Conservation (phyloP, 2,329 filamentous ascomycete species). For the Cadophora sp. region DNA sequence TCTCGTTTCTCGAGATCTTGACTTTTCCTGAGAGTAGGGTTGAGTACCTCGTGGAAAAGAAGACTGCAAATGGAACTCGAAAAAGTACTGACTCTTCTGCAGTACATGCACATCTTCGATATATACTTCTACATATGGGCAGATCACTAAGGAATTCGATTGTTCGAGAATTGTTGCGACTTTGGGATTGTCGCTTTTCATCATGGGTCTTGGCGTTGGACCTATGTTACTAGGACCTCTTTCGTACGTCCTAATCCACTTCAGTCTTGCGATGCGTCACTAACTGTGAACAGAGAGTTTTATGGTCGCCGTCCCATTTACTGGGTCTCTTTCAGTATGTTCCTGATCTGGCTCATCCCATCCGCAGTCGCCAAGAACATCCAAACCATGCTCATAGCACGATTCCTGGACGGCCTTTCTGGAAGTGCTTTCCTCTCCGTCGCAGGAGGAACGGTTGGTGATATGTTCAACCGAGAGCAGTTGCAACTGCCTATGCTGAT, state of each 20-base stretch:
- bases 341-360: constrained; percentile 81
- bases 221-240: constrained; percentile 63
- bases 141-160: constrained; percentile 78
- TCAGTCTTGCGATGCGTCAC: not conserved
- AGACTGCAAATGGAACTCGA: constrained; percentile 5
- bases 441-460: constrained; percentile 84
- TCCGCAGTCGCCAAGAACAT: constrained; percentile 83
- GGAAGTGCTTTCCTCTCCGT: constrained; percentile 75
- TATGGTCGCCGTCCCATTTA: constrained; percentile 86
- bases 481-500: constrained; percentile 85
- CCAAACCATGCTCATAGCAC: constrained; percentile 76
- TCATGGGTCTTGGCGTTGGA: constrained; percentile 71
- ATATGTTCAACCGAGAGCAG: constrained; percentile 73
- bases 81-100: constrained; percentile 8
- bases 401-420: constrained; percentile 79
- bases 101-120: constrained; percentile 88
- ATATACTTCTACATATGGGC: constrained; percentile 82
- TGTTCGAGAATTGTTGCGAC: constrained; percentile 76
- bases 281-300: constrained; percentile 57
- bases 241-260: constrained; percentile 50
- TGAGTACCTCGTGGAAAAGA: constrained; percentile 7
- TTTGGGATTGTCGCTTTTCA: constrained; percentile 82
- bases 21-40: constrained; percentile 8
- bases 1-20: constrained; percentile 18
- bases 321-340: constrained; percentile 74